These are phyloP conservation scores for Perkinsus olseni DNA, from an alignment of 169 alveolate genomes.

Conservation along the genomic window DNA sequence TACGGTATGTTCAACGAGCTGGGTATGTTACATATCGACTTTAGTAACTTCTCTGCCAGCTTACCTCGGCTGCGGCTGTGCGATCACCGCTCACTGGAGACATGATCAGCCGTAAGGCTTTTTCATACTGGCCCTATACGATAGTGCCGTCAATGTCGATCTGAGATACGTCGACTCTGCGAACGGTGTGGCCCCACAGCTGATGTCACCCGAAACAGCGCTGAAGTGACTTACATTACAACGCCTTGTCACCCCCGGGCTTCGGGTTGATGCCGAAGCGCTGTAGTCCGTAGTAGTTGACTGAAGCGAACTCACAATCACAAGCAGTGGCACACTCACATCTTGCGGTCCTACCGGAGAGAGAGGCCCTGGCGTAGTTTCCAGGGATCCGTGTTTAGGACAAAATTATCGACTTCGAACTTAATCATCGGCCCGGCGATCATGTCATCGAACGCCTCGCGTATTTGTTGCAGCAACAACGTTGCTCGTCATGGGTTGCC, in stretches of 20 bases:
- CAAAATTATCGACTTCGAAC: not conserved
- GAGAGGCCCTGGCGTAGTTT: not conserved
- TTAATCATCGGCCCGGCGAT: not conserved
- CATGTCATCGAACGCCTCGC: not conserved
- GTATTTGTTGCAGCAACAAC: not conserved
- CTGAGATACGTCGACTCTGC: no score
- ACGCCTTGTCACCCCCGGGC: not conserved
- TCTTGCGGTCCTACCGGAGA: not conserved
- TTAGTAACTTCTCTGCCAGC: no score
- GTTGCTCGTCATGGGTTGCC: not conserved
- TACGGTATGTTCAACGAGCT: no score
- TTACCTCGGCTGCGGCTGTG: not conserved
- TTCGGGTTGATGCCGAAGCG: not conserved
- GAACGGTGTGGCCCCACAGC: no score
- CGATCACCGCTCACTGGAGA: not conserved
- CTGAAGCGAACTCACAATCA: not conserved
- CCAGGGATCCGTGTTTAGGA: not conserved
- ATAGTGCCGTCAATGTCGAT: not conserved
- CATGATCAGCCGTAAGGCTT: not conserved
- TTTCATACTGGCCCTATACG: not conserved
- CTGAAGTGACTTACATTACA: not conserved
- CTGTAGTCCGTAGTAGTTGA: not conserved
- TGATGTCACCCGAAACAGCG: not conserved
- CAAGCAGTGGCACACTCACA: not conserved
- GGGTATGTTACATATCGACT: no score